These are phyloP conservation scores for Camellia oleifera DNA, from an alignment of 179 eudicot genomes.

Conservation along the genomic window DNA sequence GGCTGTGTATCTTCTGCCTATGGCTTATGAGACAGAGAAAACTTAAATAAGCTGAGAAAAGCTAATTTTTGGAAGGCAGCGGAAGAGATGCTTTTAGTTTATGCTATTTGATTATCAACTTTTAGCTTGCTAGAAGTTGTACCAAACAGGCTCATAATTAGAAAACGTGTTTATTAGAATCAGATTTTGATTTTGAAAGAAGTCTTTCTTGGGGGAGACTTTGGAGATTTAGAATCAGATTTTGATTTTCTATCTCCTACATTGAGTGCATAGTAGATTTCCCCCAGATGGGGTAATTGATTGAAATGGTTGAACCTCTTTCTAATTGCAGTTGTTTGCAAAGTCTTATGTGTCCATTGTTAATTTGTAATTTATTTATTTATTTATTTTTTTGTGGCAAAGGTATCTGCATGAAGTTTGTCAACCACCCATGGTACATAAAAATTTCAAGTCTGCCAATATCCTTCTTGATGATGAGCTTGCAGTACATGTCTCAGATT, in stretches of 20 bases:
- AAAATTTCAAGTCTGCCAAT: slow-evolving; percentile 72
- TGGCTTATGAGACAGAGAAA: too few relatives aligned
- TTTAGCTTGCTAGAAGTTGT: too few relatives aligned
- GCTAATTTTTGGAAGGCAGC: too few relatives aligned
- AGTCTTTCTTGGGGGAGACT: background rate
- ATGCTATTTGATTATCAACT: too few relatives aligned
- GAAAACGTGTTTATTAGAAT: background rate
- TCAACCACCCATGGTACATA: slow-evolving; percentile 67
- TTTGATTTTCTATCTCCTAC: background rate
- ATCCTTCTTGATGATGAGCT: slow-evolving; percentile 70
- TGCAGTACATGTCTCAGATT: slow-evolving; percentile 64
- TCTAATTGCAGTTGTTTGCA: background rate
- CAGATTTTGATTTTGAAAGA: background rate
- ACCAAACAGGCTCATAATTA: background rate
- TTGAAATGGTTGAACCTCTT: background rate
- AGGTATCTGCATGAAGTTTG: slow-evolving; percentile 83
- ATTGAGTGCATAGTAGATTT: background rate
- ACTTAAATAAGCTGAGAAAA: too few relatives aligned
- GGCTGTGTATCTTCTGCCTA: too few relatives aligned
- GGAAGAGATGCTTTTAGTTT: too few relatives aligned
- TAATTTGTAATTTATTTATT: background rate
- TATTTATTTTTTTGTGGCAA: slow-evolving; percentile 14
- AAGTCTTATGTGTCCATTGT: background rate
- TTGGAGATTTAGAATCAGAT: background rate
- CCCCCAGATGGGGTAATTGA: background rate